Conservation (phyloP, 495 filamentous ascomycete genomes). For the Staphylotrichum tortipilum region DNA sequence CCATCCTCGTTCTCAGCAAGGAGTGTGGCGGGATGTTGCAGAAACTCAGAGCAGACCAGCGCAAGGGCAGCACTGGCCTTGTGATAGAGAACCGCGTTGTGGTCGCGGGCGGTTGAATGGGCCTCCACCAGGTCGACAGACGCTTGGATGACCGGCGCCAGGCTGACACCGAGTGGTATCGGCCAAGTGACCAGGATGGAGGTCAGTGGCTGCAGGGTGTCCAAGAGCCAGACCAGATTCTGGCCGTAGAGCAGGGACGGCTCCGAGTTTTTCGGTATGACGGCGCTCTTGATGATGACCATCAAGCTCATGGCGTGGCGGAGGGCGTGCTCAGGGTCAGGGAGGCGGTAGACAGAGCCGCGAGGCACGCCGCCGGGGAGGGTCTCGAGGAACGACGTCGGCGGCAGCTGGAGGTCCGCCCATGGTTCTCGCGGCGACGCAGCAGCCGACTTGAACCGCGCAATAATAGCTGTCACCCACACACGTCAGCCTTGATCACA, state of each 20-base stretch:
- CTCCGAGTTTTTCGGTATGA: not conserved
- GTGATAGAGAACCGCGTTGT: conserved; percentile 19
- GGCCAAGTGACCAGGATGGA: conserved; percentile 21
- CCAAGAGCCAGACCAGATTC: conserved; percentile 29
- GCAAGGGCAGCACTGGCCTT: conserved; percentile 27
- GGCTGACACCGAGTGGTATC: conserved; percentile 11
- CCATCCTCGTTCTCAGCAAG: conserved; percentile 16
- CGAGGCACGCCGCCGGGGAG: conserved; percentile 5
- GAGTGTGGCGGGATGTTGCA: conserved; percentile 10
- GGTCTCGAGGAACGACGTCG: conserved; percentile 10
- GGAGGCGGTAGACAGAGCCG: conserved; percentile 13
- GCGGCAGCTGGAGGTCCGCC: conserved; percentile 19
- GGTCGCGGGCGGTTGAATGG: conserved; percentile 3
- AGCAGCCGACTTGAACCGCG: conserved; percentile 1
- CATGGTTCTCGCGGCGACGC: not conserved
- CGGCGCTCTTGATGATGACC: conserved; percentile 13
- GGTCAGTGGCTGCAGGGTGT: conserved; percentile 26
- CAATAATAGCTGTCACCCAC: conserved; percentile 16
- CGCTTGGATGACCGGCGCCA: conserved; percentile 20
- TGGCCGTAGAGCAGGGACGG: conserved; percentile 14
- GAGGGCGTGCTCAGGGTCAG: conserved; percentile 17
- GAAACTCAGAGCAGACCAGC: conserved; percentile 25
- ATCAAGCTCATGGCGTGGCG: conserved; percentile 21
- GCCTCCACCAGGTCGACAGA: conserved; percentile 19
- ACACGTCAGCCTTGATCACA: not conserved